These are phyloP conservation scores for Musa acuminata DNA, from an alignment of 176 grass and related monocot genomes.

Conservation along the genomic window DNA sequence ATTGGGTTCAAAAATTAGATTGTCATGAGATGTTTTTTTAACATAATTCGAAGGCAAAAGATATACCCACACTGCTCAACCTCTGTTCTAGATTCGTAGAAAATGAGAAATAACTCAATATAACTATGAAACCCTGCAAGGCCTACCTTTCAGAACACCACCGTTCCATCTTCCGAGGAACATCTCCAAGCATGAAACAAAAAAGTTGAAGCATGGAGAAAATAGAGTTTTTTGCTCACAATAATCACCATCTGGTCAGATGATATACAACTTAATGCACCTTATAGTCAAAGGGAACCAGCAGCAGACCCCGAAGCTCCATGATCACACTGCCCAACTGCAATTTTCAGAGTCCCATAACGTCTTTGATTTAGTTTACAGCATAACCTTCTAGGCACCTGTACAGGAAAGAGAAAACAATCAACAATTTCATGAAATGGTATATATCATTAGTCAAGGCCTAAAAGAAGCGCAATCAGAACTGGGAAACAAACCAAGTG, in stretches of 20 bases:
- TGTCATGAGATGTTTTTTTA: slow-evolving; percentile 14
- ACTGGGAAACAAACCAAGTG: slow-evolving; percentile 66
- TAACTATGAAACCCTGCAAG: slow-evolving; percentile 33
- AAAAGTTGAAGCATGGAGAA: slow-evolving; percentile 25
- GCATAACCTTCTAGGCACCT: slow-evolving; percentile 89
- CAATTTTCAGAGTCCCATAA: slow-evolving; percentile 60
- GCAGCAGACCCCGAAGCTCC: slow-evolving; percentile 71
- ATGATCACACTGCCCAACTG: slow-evolving; percentile 62
- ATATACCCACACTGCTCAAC: slow-evolving; percentile 1
- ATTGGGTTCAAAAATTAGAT: slow-evolving; percentile 1
- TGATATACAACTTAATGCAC: slow-evolving; percentile 33
- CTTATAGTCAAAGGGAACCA: slow-evolving; percentile 63
- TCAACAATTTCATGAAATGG: slow-evolving; percentile 9
- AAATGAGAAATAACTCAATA: slow-evolving; percentile 46
- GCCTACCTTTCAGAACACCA: slow-evolving; percentile 18
- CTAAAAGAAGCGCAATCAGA: background rate
- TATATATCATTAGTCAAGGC: background rate
- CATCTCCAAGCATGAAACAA: slow-evolving; percentile 28
- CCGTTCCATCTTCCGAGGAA: slow-evolving; percentile 30
- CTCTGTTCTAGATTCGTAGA: slow-evolving; percentile 22
- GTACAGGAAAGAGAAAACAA: slow-evolving; percentile 25
- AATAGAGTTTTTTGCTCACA: background rate
- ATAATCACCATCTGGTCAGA: slow-evolving; percentile 24
- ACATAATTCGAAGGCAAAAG: slow-evolving; percentile 9
- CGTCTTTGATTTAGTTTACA: slow-evolving; percentile 45